Base-by-base conservation (phyloP, 129 eudicot species). In the Sambucus nigra region DNA sequence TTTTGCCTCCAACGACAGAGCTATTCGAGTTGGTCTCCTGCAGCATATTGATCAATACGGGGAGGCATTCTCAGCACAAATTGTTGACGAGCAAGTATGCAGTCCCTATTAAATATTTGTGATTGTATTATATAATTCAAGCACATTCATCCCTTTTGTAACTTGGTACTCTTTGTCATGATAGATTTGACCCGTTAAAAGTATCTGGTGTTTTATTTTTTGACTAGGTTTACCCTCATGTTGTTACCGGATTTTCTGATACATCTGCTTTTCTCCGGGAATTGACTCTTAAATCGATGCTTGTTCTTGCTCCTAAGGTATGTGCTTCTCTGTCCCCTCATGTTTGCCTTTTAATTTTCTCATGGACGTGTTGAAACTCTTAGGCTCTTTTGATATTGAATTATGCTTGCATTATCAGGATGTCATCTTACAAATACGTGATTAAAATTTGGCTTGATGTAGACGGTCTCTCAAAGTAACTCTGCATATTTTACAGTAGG, bases 251-350 rank as follows among this genome's bases (percentile, higher is more conserved):
- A 14, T 91, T 91, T 58, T 76, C 94, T 1, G 99, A 91, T 70
- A 79, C 99, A 25, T 91, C 99, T 55, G 95, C 99, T 58, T 86
- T 86, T 65, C 76, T 91, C 41, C 78, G 99, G 68, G 99, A 91
- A 47, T 51, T 91, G 73, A 91, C 99, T 14, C 84, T 91, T 38
- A 91, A 91, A 73, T 91, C 99, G n/a, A 91, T 91, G 86, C 95
- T 91, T 66, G 87, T 91, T 66, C 78, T 91, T 61, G 94, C 99
- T 51, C 95, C 99, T 25, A 91, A 91, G 95, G 99, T 91, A 74
- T 44, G 44, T 35, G 42, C 42, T 7, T 35, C 42, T 35, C 13
- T 29, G 35, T 29, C 4, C 35, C 8, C 35, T 29, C 35, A 8
- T 29, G 35, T 29, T 29, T 29, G 8, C 35, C 35, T 29, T 4